These are phyloP conservation scores for Geranium rotundifolium DNA, from an alignment of 345 rosid genomes.

Conservation along the genomic window DNA sequence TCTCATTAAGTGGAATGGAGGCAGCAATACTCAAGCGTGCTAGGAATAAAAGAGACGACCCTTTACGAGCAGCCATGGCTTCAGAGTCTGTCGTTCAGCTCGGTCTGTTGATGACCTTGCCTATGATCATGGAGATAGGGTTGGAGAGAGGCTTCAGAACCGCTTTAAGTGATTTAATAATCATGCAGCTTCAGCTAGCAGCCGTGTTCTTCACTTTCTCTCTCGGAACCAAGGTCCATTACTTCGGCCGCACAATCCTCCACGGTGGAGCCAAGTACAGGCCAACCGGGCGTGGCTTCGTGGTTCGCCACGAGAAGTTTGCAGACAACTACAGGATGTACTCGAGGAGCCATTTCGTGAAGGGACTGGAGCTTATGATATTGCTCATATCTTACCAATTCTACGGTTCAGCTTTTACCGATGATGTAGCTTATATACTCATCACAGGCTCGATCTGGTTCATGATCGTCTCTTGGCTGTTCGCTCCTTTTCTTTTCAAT, in stretches of 20 bases:
- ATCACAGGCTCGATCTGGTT: constrained; percentile 84
- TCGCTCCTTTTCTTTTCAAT: constrained; percentile 81
- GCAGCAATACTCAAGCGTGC: constrained; percentile 61
- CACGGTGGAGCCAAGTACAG: constrained; percentile 98
- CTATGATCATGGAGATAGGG: constrained; percentile 99
- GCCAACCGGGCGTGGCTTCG: constrained; percentile 99
- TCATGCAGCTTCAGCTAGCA: constrained; percentile 96
- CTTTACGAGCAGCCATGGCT: constrained; percentile 83
- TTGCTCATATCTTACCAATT: constrained; percentile 58
- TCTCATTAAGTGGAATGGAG: constrained; percentile 86
- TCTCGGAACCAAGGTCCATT: constrained; percentile 84
- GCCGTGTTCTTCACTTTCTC: constrained; percentile 93
- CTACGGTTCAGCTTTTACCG: constrained; percentile 44
- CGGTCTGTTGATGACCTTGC: constrained; percentile 71
- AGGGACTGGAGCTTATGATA: constrained; percentile 73
- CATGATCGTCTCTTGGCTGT: constrained; percentile 72
- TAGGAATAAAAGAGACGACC: constrained; percentile 48
- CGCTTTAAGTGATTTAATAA: constrained; percentile 66
- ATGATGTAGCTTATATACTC: constrained; percentile 23
- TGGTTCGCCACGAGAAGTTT: constrained; percentile 89
- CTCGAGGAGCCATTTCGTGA: constrained; percentile 91
- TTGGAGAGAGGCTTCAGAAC: constrained; percentile 90
- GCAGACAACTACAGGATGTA: constrained; percentile 97
- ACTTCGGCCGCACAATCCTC: constrained; percentile 84
- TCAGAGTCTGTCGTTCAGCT: constrained; percentile 86